Conservation (phyloP, 2,329 filamentous ascomycete species). For the Sclerotinia sclerotiorum region DNA sequence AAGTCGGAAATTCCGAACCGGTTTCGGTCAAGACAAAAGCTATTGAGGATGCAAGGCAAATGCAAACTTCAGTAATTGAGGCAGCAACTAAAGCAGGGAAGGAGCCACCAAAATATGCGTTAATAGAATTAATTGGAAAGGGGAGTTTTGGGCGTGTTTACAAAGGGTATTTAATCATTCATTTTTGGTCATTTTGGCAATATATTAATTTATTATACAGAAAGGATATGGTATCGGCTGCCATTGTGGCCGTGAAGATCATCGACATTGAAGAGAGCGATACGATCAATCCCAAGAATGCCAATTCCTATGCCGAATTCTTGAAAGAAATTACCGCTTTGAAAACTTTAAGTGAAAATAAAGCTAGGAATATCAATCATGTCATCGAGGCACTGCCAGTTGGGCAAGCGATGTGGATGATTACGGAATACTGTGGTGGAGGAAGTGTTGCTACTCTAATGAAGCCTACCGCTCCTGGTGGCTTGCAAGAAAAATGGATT, state of each 20-base stretch:
- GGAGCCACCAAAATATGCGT: conserved; percentile 63
- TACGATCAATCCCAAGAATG: conserved; percentile 61
- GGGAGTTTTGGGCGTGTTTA: conserved; percentile 74
- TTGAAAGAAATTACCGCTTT: conserved; percentile 69
- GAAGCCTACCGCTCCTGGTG: conserved; percentile 64
- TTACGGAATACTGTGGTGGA: conserved; percentile 82
- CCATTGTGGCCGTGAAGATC: conserved; percentile 73
- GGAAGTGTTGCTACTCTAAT: conserved; percentile 76
- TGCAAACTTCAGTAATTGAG: conserved; percentile 64
- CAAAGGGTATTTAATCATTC: conserved; percentile 49
- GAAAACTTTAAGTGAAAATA: conserved; percentile 69
- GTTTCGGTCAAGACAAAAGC: conserved; percentile 33
- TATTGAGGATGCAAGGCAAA: conserved; percentile 67
- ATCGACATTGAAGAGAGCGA: conserved; percentile 81
- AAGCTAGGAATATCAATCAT: conserved; percentile 76
- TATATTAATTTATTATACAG: conserved; percentile 29
- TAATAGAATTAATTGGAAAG: conserved; percentile 72
- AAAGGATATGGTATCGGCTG: conserved; percentile 41
- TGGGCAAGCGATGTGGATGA: conserved; percentile 81
- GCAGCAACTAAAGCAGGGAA: conserved; percentile 59
- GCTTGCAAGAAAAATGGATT: conserved; percentile 69
- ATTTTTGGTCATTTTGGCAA: neutral
- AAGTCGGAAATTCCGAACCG: conserved; percentile 26
- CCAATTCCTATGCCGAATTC: conserved; percentile 68
- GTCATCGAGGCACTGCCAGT: conserved; percentile 78